Percentiles rank a stretch among this genome's conserved stretches.
Evolutionary conservation across 257 asterid genomes (phyloP).

Genomic region (Cinchona pubescens): DNA sequence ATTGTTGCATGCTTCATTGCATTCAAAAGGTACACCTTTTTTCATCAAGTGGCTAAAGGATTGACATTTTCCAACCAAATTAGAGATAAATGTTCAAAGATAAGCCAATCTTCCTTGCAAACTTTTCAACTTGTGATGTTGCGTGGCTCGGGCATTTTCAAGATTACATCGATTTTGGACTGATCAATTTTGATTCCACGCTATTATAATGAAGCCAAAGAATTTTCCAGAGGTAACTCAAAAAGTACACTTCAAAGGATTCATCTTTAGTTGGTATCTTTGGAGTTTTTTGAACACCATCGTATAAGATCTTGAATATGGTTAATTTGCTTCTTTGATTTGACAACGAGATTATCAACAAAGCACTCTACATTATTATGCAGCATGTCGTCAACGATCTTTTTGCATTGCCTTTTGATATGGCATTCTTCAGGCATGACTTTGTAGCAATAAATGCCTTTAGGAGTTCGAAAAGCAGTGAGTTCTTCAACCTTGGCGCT

Average conservation of each 20-base stretch:
- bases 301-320: neutral
- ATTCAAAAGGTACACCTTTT: too few species aligned
- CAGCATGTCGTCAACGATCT: neutral
- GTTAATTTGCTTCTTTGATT: too few species aligned
- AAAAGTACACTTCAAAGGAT: neutral
- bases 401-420: neutral
- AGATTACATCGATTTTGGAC: neutral
- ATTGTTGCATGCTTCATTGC: too few species aligned
- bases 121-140: slow-evolving; percentile 4
- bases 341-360: neutral
- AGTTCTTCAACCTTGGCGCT: too few species aligned
- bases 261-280: slow-evolving; percentile 7
- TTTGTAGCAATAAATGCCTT: too few species aligned
- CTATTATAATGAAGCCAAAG: too few species aligned
- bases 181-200: neutral
- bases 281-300: neutral
- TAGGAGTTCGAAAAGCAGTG: too few species aligned
- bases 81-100: neutral
- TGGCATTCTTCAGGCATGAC: neutral
- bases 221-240: neutral
- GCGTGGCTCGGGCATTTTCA: neutral
- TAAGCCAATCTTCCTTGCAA: neutral
- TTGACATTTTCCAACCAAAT: neutral
- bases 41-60: too few species aligned
- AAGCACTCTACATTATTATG: neutral